Evolutionary conservation across 306 rosid species (phyloP).

Genomic region (Vicia faba): DNA sequence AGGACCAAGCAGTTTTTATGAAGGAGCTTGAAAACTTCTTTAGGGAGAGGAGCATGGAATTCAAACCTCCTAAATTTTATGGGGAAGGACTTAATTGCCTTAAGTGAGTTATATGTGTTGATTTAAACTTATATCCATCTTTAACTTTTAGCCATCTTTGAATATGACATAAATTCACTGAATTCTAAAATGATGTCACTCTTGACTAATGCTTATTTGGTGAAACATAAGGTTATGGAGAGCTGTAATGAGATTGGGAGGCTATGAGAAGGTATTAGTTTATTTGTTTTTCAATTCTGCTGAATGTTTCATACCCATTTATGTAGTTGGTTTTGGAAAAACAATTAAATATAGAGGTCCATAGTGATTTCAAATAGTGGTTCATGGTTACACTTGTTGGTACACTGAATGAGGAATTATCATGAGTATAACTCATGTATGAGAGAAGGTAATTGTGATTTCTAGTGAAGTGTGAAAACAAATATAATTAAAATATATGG

Average conservation of each 20-base stretch:
- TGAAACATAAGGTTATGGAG: constrained; percentile 80
- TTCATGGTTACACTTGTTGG: constrained; percentile 19
- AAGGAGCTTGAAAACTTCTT: constrained; percentile 87
- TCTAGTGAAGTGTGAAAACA: not conserved
- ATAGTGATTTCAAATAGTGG: constrained; percentile 18
- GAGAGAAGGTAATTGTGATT: constrained; percentile 19
- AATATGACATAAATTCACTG: constrained; percentile 7
- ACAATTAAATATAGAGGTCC: constrained; percentile 29
- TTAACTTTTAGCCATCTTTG: constrained; percentile 11
- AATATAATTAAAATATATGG: constrained; percentile 11
- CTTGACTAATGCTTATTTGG: constrained; percentile 44
- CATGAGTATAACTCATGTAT: too few relatives aligned
- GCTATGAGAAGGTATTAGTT: constrained; percentile 88
- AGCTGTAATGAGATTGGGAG: constrained; percentile 91
- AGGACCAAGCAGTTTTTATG: constrained; percentile 84
- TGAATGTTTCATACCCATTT: constrained; percentile 17
- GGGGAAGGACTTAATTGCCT: constrained; percentile 97
- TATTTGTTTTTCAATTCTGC: not conserved
- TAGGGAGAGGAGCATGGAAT: constrained; percentile 88
- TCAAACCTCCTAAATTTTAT: constrained; percentile 94
- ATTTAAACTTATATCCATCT: constrained; percentile 11
- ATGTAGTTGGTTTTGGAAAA: constrained; percentile 10
- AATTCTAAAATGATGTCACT: constrained; percentile 28
- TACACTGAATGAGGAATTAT: not conserved
- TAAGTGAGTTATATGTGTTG: constrained; percentile 61